Evolutionary conservation across 2,329 filamentous ascomycete species (phyloP).

Genomic region (Diaporthe citri): DNA sequence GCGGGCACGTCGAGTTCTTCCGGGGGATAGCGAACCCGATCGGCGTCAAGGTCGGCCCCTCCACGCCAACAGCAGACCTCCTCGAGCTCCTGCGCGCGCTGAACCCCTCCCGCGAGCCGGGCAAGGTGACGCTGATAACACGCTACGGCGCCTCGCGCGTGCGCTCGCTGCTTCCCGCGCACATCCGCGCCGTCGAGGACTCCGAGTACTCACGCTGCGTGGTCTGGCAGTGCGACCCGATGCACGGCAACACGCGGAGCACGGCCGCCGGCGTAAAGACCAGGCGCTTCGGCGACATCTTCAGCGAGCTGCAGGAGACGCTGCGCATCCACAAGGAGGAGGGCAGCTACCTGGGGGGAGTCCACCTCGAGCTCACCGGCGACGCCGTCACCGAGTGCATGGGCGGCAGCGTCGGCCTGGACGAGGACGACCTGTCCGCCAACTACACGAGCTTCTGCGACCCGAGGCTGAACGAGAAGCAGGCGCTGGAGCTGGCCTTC

Average conservation of each 20-base stretch:
- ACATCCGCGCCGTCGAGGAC: slow-evolving; percentile 89
- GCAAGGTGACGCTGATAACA: slow-evolving; percentile 96
- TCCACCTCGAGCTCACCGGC: slow-evolving; percentile 95
- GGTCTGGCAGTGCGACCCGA: slow-evolving; percentile 98
- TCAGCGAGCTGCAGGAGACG: slow-evolving; percentile 86
- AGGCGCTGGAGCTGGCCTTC: slow-evolving; percentile 95
- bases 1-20: slow-evolving; percentile 97
- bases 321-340: slow-evolving; percentile 86
- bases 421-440: slow-evolving; percentile 87
- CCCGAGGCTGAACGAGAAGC: slow-evolving; percentile 95
- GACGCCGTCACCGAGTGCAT: slow-evolving; percentile 97
- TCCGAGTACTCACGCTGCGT: slow-evolving; percentile 77
- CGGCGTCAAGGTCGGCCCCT: slow-evolving; percentile 94
- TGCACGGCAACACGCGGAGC: slow-evolving; percentile 86
- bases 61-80: slow-evolving; percentile 82
- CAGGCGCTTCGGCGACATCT: slow-evolving; percentile 89
- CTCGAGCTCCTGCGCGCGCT: slow-evolving; percentile 84
- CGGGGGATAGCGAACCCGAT: slow-evolving; percentile 96
- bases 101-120: slow-evolving; percentile 84
- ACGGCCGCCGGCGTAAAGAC: slow-evolving; percentile 90
- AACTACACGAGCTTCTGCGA: slow-evolving; percentile 98
- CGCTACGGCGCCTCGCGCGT: slow-evolving; percentile 90
- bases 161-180: slow-evolving; percentile 78
- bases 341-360: slow-evolving; percentile 89
- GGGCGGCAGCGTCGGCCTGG: slow-evolving; percentile 87